phyloP scores from a whole-genome alignment of 441 rosid genomes.

The Mallotus repandus region DNA sequence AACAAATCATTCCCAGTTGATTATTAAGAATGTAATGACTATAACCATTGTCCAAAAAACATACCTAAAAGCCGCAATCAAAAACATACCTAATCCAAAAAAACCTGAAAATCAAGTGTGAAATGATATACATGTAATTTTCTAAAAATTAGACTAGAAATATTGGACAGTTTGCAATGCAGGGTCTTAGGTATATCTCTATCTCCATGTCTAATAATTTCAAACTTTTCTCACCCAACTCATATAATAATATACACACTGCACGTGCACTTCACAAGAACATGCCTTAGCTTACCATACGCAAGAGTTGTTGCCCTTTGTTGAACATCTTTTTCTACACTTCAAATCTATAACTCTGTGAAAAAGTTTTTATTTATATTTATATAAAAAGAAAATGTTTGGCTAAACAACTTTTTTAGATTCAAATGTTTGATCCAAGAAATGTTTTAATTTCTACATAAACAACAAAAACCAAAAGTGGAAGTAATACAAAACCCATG shows the following conservation, averaged over 20 bases:
- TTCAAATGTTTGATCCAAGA: conserved; percentile 2
- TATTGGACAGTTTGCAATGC: no score
- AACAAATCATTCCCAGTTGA: no score
- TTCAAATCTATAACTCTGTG: neutral
- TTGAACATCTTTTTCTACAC: neutral
- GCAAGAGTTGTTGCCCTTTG: neutral
- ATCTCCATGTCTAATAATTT: neutral
- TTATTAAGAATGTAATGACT: no score
- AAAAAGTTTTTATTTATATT: neutral
- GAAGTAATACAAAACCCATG: neutral
- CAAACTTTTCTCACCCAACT: conserved; percentile 7
- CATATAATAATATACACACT: neutral
- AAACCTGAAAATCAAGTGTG: no score
- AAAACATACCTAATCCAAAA: no score
- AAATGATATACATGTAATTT: no score
- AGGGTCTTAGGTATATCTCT: no score
- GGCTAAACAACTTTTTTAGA: neutral
- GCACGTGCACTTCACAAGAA: no score
- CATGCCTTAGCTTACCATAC: no score
- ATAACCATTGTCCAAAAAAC: no score
- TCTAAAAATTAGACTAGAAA: no score
- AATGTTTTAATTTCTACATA: neutral
- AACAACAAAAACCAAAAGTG: neutral
- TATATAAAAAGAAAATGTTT: neutral
- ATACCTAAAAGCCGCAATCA: no score